Evolutionary conservation across 768 basidiomycete genomes (phyloP), one percentile per base, ranked within the genome.

Genomic region (Suillus subaureus): DNA sequence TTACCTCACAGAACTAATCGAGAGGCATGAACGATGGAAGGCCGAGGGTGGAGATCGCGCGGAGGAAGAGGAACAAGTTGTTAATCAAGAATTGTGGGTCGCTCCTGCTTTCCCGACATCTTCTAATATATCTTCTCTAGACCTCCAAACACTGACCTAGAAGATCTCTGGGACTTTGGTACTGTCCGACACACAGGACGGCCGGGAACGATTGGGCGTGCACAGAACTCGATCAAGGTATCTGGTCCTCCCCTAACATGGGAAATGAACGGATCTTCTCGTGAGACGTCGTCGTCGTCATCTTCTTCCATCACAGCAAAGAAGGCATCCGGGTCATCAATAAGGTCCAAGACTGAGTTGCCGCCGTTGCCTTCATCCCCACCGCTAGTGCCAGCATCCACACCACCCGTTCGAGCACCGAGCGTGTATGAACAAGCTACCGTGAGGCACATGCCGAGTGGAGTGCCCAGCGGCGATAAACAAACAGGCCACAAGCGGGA

Each of bases 131-230:
- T 43, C 37, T 55, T 61, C 69, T 62, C n/a, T 66, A 91, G 89
- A 57, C 81, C 82, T 58, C 75, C 79, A 15, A 81, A 81, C 63
- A 84, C 82, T 43, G 90, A 92, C 69, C 82, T 85, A 3, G 93
- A 93, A 61, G 94, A 96, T 68, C 80, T 98, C 40, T 99, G 97
- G 97, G 97, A 99, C 75, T 97, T 98, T 78, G 97, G 97, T 16
- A 99, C 97, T 9, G 91, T 99, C 55, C 91, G 93, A 64, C 90
- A 95, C 71, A 86, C 86, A 51, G 79, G 83, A 54, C 79, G 84
- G 69, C 75, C 79, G 64, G 81, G 79, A 23, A 93, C 93, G 18
- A 83, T 93, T 55, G 92, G 92, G n/a, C 85, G 89, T 61, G 77
- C 87, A 28, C 73, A 73, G 39, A 85, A 83, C 70, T 84, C 84